Evolutionary conservation across 1,284 basidiomycete species (phyloP), one percentile per base, ranked within the genome.

Genomic region (Trametes versicolor): DNA sequence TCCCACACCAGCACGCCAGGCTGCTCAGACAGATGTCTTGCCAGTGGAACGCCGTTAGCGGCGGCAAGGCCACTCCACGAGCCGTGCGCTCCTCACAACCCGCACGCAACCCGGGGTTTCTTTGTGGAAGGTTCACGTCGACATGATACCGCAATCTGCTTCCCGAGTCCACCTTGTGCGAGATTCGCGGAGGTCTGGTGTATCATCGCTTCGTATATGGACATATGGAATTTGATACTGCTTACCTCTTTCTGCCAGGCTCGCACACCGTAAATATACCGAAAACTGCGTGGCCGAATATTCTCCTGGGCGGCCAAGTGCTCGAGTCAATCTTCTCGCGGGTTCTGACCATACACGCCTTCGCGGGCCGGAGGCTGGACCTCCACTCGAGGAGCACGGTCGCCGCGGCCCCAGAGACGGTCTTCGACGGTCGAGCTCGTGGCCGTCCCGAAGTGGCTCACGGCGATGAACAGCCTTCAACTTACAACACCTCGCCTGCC

Each of bases 181-280:
- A 63, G 37, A 65, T 60, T 62, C 63, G 51, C 67, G 62, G 50
- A 60, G 63, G 56, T 61, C 53, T 61, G 60, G 65, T 59, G 41
- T 47, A 48, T 37, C 58, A 48, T 25, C 56, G 34, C 53, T 25
- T 62, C 68, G 37, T 25, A 66, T 63, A 60, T 61, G 48, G 65
- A 43, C 61, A 58, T 61, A 69, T 69, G 60, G 23, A 48, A 25
- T 52, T 34, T 60, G 60, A 56, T 53, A 29, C 41, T 58, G 8
- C 57, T 62, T 25, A 51, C 60, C 57, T 62, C 62, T 59, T 54
- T 58, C 60, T 37, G 39, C 50, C 59, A 63, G 54, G 58, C 52
- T 25, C 65, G 55, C 62, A 55, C 59, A 58, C 50, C 48, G 17
- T 29, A 36, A 39, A 58, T 59, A 48, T 49, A 19, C 59, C 43